These are phyloP conservation scores for Exophiala dermatitidis DNA, from an alignment of 2,329 filamentous ascomycete species.

Conservation along the genomic window DNA sequence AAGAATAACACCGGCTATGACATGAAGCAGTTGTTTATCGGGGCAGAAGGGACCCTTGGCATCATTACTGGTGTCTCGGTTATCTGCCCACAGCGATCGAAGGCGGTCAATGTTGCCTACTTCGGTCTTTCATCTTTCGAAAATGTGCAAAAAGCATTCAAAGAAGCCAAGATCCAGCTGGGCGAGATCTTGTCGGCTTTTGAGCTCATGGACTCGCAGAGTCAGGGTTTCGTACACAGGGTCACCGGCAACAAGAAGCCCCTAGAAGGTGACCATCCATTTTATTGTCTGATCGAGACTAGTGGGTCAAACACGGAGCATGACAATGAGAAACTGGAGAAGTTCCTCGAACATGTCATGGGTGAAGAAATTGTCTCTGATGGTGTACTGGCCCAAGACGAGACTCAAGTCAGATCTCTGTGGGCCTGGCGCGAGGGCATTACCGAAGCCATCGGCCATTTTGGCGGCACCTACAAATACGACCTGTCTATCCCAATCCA, in stretches of 20 bases:
- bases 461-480: conserved; percentile 96
- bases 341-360: conserved; percentile 89
- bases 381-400: conserved; percentile 85
- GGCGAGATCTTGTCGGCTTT: conserved; percentile 96
- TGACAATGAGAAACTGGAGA: conserved; percentile 82
- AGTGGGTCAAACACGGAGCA: conserved; percentile 92
- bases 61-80: conserved; percentile 88
- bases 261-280: conserved; percentile 75
- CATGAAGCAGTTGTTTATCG: conserved; percentile 92
- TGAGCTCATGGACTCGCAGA: conserved; percentile 87
- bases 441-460: conserved; percentile 78
- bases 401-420: conserved; percentile 75
- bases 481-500: conserved; percentile 87
- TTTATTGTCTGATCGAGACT: conserved; percentile 96
- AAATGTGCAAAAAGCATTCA: conserved; percentile 77
- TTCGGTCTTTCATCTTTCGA: conserved; percentile 88
- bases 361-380: conserved; percentile 76
- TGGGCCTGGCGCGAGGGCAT: conserved; percentile 95
- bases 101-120: conserved; percentile 89
- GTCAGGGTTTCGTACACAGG: conserved; percentile 66
- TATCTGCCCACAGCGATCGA: conserved; percentile 77
- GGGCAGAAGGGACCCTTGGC: conserved; percentile 88
- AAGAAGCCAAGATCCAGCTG: conserved; percentile 80
- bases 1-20: conserved; percentile 99
- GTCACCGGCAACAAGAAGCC: conserved; percentile 73